Base-by-base conservation (phyloP, 192 early-diverging fungal species). In the Mortierella hygrophila region DNA sequence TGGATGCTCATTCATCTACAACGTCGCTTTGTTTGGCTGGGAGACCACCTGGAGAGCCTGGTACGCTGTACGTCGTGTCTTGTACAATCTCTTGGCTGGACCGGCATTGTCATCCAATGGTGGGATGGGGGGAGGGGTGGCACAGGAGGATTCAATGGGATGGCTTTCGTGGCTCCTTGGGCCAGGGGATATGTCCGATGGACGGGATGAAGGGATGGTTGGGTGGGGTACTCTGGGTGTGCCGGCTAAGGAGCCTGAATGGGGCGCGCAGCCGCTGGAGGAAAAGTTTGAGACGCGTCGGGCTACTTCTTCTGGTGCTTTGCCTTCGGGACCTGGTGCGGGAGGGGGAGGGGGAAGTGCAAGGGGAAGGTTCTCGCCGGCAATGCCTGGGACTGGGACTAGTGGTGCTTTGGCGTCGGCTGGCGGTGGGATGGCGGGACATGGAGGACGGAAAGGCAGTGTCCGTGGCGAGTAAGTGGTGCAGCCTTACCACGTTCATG, bases 1-100 rank as follows among this genome's bases (percentile, higher is more conserved):
- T 40, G 35, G 69, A 15, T 72, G 38, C 52, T 71, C 77, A 9
- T 21, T 72, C 40, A 8, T 79, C 21, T 72, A 71, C 49, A 72
- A 72, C 70, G 4, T 79, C 52, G 37, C 69, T 3, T 6, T 55
- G 10, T 54, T 52, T 70, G 7, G 54, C 2, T 49, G 46, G 70
- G 49, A 79, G n/a, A n/a, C 29, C 13, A 7, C 41, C 8, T 32
- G 21, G 38, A 37, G 8, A n/a, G 29, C n/a, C 23, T 44, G 41
- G 60, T 16, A 42, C 1, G 11, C 10, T 2, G 37, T 68, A 26
- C 55, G 46, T 47, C 26, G 29, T 3, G 23, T 29, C 21, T 21
- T 46, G 46, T 40, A 20, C 32, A 41, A 60, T 65, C 57, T 76
- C 75, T 60, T 35, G 32, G 54, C 32, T 42, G 26, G 60, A 4